A percentile compares a stretch with the other conserved stretches of the same genome.
Evolutionary conservation across 768 basidiomycete species (phyloP).

Genomic region (Lentinula detonsa): DNA sequence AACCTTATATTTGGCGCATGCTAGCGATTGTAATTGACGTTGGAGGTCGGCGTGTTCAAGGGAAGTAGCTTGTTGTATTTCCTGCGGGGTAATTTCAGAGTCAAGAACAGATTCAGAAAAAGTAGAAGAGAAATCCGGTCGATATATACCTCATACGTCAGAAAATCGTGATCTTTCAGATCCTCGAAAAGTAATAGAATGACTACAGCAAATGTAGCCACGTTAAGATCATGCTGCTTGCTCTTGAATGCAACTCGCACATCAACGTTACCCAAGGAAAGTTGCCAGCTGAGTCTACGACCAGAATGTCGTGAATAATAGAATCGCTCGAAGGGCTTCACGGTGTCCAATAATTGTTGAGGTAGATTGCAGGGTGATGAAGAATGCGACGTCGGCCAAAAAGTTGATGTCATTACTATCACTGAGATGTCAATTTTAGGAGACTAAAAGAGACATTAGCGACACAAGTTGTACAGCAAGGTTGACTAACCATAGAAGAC

Average conservation of each 20-base stretch:
- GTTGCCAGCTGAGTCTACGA: conserved; percentile 87
- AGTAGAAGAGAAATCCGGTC: not conserved
- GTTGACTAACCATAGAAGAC: conserved; percentile 44
- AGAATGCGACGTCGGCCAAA: conserved; percentile 84
- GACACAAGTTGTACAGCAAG: not conserved
- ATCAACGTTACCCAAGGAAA: conserved; percentile 86
- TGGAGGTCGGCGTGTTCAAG: conserved; percentile 77
- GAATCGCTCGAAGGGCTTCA: conserved; percentile 80
- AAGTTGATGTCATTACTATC: conserved; percentile 92
- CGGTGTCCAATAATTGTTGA: conserved; percentile 51
- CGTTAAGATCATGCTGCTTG: conserved; percentile 82
- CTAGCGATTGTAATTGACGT: conserved; percentile 92
- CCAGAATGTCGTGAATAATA: conserved; percentile 89
- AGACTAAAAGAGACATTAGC: conserved; percentile 34
- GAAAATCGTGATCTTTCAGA: conserved; percentile 53
- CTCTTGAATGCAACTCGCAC: conserved; percentile 77
- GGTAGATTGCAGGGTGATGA: conserved; percentile 65
- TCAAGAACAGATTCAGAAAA: not conserved
- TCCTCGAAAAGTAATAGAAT: conserved; percentile 86
- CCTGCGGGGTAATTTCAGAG: conserved; percentile 39
- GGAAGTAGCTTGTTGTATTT: conserved; percentile 70
- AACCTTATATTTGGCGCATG: conserved; percentile 91
- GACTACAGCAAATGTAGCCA: conserved; percentile 84
- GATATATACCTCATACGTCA: conserved; percentile 67
- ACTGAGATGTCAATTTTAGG: conserved; percentile 74